Conservation (phyloP, 805 yeast species). For the Henningerozyma blattae region DNA sequence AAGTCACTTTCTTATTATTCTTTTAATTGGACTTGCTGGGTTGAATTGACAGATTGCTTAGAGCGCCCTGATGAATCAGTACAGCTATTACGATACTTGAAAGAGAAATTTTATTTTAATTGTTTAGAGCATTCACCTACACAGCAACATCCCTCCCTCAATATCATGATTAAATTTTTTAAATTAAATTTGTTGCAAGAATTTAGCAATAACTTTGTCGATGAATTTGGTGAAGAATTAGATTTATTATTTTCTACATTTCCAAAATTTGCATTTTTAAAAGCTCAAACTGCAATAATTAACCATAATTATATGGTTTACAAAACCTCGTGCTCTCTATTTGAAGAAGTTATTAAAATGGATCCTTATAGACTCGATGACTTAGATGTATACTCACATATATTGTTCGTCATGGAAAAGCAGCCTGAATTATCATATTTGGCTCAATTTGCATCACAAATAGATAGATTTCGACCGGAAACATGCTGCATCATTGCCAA, state of each 20-base stretch:
- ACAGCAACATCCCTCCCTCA: slow-evolving; percentile 7
- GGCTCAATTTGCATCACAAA: slow-evolving; percentile 73
- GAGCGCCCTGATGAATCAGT: slow-evolving; percentile 50
- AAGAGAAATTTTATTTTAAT: slow-evolving; percentile 13
- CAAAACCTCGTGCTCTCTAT: slow-evolving; percentile 61
- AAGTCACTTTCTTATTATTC: slow-evolving; percentile 60
- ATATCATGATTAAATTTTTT: slow-evolving; percentile 42
- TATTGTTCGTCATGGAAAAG: slow-evolving; percentile 87
- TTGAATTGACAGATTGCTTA: slow-evolving; percentile 56
- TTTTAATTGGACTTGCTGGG: slow-evolving; percentile 91
- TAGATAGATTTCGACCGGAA: slow-evolving; percentile 85
- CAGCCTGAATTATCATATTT: slow-evolving; percentile 70
- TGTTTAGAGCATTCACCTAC: slow-evolving; percentile 4
- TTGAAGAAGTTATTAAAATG: slow-evolving; percentile 55
- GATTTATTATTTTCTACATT: slow-evolving; percentile 39
- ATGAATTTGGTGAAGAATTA: slow-evolving; percentile 38
- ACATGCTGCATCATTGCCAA: slow-evolving; percentile 92
- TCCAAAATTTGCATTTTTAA: slow-evolving; percentile 64
- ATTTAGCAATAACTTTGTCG: slow-evolving; percentile 52
- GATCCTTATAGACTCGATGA: slow-evolving; percentile 89
- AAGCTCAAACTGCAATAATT: slow-evolving; percentile 72
- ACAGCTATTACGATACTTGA: slow-evolving; percentile 28
- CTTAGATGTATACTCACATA: slow-evolving; percentile 87
- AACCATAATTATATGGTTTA: slow-evolving; percentile 82
- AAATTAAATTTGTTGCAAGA: slow-evolving; percentile 62